Base-by-base conservation (phyloP, 129 eudicot genomes). In the Chrysanthemum lavandulifolium region DNA sequence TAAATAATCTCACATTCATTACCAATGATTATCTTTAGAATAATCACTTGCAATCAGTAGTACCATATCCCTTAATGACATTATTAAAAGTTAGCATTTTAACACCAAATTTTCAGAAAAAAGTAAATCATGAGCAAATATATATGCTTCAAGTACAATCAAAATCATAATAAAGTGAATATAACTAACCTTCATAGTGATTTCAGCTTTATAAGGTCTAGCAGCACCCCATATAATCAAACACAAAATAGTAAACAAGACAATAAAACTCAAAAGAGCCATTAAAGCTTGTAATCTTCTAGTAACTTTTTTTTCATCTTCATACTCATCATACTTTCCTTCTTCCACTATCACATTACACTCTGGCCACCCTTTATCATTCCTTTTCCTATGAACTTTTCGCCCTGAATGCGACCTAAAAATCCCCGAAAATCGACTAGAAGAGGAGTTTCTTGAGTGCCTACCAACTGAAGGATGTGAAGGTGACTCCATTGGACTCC, bases 331-430 rank as follows among this genome's bases (percentile, higher is more conserved):
- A 67, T 91, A 91, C 19, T 84, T 85, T 5, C 99, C 99, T 68
- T 94, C 99, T 73, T 94, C 99, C 51, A 90, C 71, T 9, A 94
- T 94, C 82, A 94, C 99, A 86, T 94, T 86, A 84, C 99, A 94
- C 82, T 94, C 97, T 6, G 99, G 99, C 99, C 97, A 94, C 65
- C 99, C 99, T 72, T 90, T 94, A 49, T 94, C 99, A 45, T 94
- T 94, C 74, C 97, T 83, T 67, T 87, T 94, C 68, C 91, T 77
- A 33, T 86, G 81, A 33, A 81, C 75, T 79, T 94, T 94, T 64
- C 96, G 61, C 40, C 97, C 97, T 1, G 99, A 94, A 52, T 96
- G 90, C 16, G 99, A 94, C 84, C 97, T 78, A 52, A 94, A 90
- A 59, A 94, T 86, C 71, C 99, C 99, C 0, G 99, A 94, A 76